Evolutionary conservation across 2,329 filamentous ascomycete genomes (phyloP), one percentile per base, ranked within the genome.

Genomic region (Scedosporium aurantiacum): DNA sequence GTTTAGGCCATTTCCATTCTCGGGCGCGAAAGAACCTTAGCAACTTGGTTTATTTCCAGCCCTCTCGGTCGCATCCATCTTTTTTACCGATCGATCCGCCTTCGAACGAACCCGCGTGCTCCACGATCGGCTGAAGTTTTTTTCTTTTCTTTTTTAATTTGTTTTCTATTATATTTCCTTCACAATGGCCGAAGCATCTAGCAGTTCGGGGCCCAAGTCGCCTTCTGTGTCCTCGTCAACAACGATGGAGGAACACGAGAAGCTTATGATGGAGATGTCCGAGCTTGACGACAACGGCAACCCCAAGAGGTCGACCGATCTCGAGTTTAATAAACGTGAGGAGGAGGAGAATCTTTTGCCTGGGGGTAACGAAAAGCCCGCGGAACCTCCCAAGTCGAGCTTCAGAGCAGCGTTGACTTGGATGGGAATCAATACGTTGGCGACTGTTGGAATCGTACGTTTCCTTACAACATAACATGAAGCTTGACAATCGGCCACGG

Each of bases 371-470:
- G 70, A 73, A 50, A 70, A 74, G 63, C 61, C 70, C 5, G 67
- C 73, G 64, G 71, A 73, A 12, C 63, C 72, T 7, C 66, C 71
- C 40, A 70, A 73, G 63, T 63, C 69, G 40, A 72, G 72, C 16
- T 73, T 76, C 57, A 66, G 66, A 28, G 72, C 75, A 45, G 73
- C 76, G 3, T 61, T 80, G 21, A 70, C 79, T 60, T 86, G 84
- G 83, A 85, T 85, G 72, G 66, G 73, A 47, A 75, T 86, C 67
- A 87, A 87, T 68, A 86, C 82, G 16, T 63, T 86, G 64, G 82
- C 84, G 2, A 86, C 84, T 0, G 81, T 86, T 62, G 81, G 81
- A 56, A 86, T 87, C 68, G 83, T 85, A 75, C 68, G 78, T 52
- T 10, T 37, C 23, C 25, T 47, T n/a, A 14, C 71, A 58, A n/a